Conservation (phyloP, 2,329 filamentous ascomycete species). For the Aspergillus unguis region DNA sequence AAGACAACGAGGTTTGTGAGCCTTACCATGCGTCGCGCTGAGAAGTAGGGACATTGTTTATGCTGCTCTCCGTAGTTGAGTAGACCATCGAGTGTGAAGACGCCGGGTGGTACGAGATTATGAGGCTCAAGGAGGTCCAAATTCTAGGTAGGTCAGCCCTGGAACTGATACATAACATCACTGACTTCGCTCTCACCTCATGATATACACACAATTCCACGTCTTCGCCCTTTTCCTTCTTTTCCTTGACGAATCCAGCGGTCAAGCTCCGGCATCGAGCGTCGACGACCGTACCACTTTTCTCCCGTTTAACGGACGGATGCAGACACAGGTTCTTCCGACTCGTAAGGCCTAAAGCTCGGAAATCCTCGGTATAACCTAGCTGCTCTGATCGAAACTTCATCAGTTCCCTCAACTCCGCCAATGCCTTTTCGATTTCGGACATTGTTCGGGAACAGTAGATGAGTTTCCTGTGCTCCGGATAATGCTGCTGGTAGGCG, state of each 20-base stretch:
- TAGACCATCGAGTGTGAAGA: slow-evolving; percentile 91
- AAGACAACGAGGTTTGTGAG: not conserved
- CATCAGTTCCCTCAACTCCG: slow-evolving; percentile 89
- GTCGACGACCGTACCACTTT: slow-evolving; percentile 90
- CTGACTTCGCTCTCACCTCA: slow-evolving; percentile 57
- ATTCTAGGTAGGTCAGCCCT: slow-evolving; percentile 57
- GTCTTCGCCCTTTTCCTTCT: slow-evolving; percentile 91
- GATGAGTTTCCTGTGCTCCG: slow-evolving; percentile 91
- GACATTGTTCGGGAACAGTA: slow-evolving; percentile 99
- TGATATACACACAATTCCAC: slow-evolving; percentile 95
- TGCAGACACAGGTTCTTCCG: slow-evolving; percentile 96
- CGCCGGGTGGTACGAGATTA: slow-evolving; percentile 88
- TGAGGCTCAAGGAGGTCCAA: slow-evolving; percentile 91
- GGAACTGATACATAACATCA: not conserved
- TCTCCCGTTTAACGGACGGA: slow-evolving; percentile 92
- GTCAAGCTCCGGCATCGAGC: slow-evolving; percentile 94
- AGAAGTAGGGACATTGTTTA: slow-evolving; percentile 98
- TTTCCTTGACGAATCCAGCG: slow-evolving; percentile 95
- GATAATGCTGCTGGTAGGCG: slow-evolving; percentile 91
- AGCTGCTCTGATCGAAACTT: slow-evolving; percentile 87
- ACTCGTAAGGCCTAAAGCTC: slow-evolving; percentile 87
- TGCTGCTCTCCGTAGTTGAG: slow-evolving; percentile 87
- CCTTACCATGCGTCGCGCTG: slow-evolving; percentile 81
- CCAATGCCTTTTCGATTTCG: slow-evolving; percentile 95
- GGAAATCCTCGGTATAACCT: slow-evolving; percentile 88